Evolutionary conservation across 2,329 filamentous ascomycete genomes (phyloP).

Genomic region (Dendryphion nanum): DNA sequence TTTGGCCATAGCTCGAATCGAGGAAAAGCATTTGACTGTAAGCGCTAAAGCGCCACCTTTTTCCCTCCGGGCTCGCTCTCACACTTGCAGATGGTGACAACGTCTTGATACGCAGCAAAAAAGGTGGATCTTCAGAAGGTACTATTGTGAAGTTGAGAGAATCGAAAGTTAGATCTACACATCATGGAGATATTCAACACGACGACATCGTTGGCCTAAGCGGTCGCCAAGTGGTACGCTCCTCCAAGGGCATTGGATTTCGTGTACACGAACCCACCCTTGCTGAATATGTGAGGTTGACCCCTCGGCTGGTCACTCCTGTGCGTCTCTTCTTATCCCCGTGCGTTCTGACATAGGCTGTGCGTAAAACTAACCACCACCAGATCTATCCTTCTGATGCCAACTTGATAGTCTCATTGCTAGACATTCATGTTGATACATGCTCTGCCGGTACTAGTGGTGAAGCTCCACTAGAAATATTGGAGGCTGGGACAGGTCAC

Average conservation of each 20-base stretch:
- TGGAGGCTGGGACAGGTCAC: slow-evolving; percentile 85
- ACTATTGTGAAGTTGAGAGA: slow-evolving; percentile 41
- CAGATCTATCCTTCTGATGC: slow-evolving; percentile 75
- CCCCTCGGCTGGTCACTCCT: slow-evolving; percentile 71
- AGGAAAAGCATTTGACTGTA: slow-evolving; percentile 28
- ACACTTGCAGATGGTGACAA: slow-evolving; percentile 34
- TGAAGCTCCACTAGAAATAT: slow-evolving; percentile 63
- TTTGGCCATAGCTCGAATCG: no score
- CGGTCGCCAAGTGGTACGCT: slow-evolving; percentile 58
- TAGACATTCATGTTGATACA: slow-evolving; percentile 66
- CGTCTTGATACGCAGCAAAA: slow-evolving; percentile 44
- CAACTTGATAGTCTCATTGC: slow-evolving; percentile 69
- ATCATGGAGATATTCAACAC: slow-evolving; percentile 51
- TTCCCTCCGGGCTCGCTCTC: slow-evolving; percentile 10
- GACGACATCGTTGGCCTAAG: slow-evolving; percentile 63
- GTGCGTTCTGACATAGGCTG: no score
- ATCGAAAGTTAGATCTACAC: slow-evolving; percentile 35
- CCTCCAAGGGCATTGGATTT: slow-evolving; percentile 53
- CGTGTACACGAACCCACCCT: slow-evolving; percentile 65
- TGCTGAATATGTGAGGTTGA: slow-evolving; percentile 69
- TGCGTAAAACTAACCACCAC: no score
- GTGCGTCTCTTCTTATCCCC: slow-evolving; percentile 43
- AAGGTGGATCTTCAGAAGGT: slow-evolving; percentile 34
- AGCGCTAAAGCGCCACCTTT: slow-evolving; percentile 7
- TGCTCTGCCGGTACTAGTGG: slow-evolving; percentile 32